Evolutionary conservation across 495 filamentous ascomycete species (phyloP).

Genomic region (Neurospora sublineolata): DNA sequence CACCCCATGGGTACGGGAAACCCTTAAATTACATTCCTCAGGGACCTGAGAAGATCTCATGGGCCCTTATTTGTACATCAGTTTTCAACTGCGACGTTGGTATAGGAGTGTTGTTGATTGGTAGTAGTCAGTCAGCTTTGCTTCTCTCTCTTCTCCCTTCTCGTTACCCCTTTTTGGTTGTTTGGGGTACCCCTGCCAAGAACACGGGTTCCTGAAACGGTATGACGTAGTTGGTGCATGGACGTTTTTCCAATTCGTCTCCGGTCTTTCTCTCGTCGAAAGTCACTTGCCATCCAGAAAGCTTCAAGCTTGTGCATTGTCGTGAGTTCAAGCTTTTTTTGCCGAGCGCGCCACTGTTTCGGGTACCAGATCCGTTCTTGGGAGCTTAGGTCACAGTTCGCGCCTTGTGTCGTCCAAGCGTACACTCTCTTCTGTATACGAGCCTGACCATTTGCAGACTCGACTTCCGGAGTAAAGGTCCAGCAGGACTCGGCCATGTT

Average conservation of each 20-base stretch:
- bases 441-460: background rate
- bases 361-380: background rate
- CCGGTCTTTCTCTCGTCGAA: background rate
- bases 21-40: background rate
- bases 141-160: background rate
- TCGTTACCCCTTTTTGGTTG: background rate
- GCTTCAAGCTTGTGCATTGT: background rate
- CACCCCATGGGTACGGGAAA: background rate
- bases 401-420: background rate
- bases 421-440: background rate
- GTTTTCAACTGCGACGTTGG: background rate
- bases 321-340: background rate
- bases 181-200: background rate
- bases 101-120: background rate
- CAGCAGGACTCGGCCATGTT: background rate
- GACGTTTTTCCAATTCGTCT: background rate
- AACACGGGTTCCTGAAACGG: background rate
- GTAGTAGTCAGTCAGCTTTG: background rate
- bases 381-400: background rate
- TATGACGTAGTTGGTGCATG: background rate
- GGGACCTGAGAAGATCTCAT: background rate
- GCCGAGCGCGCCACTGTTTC: background rate
- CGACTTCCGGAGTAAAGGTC: background rate
- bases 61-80: background rate
- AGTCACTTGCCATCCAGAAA: background rate